phyloP scores from a whole-genome alignment of 2,329 filamentous ascomycete genomes.

The Fusarium sp. region DNA sequence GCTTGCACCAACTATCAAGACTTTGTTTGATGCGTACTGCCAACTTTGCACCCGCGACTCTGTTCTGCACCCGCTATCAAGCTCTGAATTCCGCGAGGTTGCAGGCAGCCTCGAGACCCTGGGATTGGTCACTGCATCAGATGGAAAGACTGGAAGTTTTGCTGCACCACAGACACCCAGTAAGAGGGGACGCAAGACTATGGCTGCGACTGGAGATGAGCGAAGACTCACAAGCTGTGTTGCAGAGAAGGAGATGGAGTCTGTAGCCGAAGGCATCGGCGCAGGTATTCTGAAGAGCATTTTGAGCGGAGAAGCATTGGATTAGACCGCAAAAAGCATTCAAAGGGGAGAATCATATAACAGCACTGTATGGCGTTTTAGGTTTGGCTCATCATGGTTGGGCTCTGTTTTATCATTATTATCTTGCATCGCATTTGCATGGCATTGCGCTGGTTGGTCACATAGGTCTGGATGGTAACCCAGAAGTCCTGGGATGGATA shows the following conservation, averaged over 20 bases:
- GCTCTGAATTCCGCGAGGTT: slow-evolving; percentile 94
- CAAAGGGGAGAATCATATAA: slow-evolving; percentile 18
- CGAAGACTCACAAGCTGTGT: slow-evolving; percentile 82
- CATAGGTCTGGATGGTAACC: slow-evolving; percentile 18
- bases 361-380: slow-evolving; percentile 44
- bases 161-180: slow-evolving; percentile 75
- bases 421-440: slow-evolving; percentile 37
- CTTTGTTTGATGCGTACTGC: slow-evolving; percentile 86
- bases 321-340: slow-evolving; percentile 52
- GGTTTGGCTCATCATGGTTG: slow-evolving; percentile 8
- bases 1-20: slow-evolving; percentile 82
- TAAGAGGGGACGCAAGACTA: slow-evolving; percentile 71
- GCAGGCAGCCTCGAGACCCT: slow-evolving; percentile 89
- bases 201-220: slow-evolving; percentile 73
- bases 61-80: slow-evolving; percentile 88
- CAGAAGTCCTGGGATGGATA: slow-evolving; percentile 22
- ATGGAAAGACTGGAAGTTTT: slow-evolving; percentile 77
- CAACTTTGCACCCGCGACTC: slow-evolving; percentile 86
- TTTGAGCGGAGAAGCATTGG: slow-evolving; percentile 70
- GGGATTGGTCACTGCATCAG: slow-evolving; percentile 79
- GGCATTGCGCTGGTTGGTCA: slow-evolving; percentile 28
- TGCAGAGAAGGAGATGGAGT: slow-evolving; percentile 81
- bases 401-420: slow-evolving; percentile 17
- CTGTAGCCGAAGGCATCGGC: slow-evolving; percentile 73
- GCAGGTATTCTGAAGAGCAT: slow-evolving; percentile 73